Percentiles rank a stretch among this genome's conserved stretches.
Evolutionary conservation across 1,284 basidiomycete genomes (phyloP).

Genomic region (Marasmius tenuissimus): DNA sequence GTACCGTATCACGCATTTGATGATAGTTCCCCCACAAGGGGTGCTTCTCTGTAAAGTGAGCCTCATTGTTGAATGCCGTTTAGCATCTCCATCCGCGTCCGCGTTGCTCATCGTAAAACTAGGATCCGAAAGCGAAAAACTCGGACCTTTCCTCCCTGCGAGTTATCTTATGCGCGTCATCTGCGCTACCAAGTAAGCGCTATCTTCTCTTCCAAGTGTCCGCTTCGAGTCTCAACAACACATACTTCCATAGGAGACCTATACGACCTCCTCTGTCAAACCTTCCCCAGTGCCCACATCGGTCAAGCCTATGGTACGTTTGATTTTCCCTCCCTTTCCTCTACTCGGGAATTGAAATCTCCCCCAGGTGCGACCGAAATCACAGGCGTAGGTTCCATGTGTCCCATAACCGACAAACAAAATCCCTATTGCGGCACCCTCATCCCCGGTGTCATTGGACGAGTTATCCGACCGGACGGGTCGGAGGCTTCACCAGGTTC

Average conservation of each 20-base stretch:
- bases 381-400: background rate
- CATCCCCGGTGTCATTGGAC: slow-evolving; percentile 29
- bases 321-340: background rate
- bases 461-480: slow-evolving; percentile 46
- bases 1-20: slow-evolving; percentile 52
- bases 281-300: slow-evolving; percentile 47
- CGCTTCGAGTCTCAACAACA: slow-evolving; percentile 58
- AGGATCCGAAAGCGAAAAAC: background rate
- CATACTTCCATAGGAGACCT: slow-evolving; percentile 56
- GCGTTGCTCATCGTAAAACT: no score
- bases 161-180: background rate
- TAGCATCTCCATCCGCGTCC: no score
- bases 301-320: slow-evolving; percentile 53
- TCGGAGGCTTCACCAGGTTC: slow-evolving; percentile 31
- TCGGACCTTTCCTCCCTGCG: background rate
- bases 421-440: slow-evolving; percentile 44
- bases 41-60: slow-evolving; percentile 13
- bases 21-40: slow-evolving; percentile 25
- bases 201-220: slow-evolving; percentile 49
- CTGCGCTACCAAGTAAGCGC: background rate
- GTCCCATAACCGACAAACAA: slow-evolving; percentile 21
- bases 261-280: slow-evolving; percentile 39
- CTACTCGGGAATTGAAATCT: background rate
- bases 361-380: slow-evolving; percentile 39
- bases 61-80: no score